Evolutionary conservation across 1,139 yeast genomes (phyloP).

Genomic region (Sugiyamaella novakii): DNA sequence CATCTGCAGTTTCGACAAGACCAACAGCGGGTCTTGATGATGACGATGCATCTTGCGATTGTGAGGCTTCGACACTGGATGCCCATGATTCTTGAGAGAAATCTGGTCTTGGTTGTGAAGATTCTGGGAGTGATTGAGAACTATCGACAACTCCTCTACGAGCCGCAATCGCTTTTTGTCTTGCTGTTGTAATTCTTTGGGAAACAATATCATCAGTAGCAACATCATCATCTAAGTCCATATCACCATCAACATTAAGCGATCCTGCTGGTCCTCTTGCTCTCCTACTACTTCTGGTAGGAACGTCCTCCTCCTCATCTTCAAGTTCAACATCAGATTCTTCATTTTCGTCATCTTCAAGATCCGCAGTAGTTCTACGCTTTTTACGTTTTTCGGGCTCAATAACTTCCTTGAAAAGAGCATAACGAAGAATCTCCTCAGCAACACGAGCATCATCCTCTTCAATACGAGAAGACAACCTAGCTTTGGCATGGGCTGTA

Average conservation of each 20-base stretch:
- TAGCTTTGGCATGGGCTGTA: conserved; percentile 95
- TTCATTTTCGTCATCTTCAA: conserved; percentile 32
- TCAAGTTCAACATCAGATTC: conserved; percentile 40
- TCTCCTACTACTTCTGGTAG: not conserved
- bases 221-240: conserved; percentile 24
- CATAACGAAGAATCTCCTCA: conserved; percentile 78
- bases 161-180: conserved; percentile 30
- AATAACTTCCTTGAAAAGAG: conserved; percentile 75
- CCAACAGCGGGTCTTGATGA: conserved; percentile 10
- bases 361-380: conserved; percentile 34
- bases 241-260: conserved; percentile 6
- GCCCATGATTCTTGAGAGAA: conserved; percentile 37
- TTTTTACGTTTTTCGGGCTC: conserved; percentile 40
- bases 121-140: conserved; percentile 18
- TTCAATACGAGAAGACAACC: conserved; percentile 75
- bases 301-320: conserved; percentile 35
- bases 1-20: conserved; percentile 26
- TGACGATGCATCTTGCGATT: conserved; percentile 6
- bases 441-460: conserved; percentile 84
- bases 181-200: conserved; percentile 30
- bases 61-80: conserved; percentile 23
- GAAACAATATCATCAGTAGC: conserved; percentile 23
- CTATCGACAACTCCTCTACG: conserved; percentile 12
- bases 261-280: conserved; percentile 5
- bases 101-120: conserved; percentile 23